Evolutionary conservation across 2,329 filamentous ascomycete genomes (phyloP), one percentile per base, ranked within the genome.

Genomic region (Beauveria brongniartii): DNA sequence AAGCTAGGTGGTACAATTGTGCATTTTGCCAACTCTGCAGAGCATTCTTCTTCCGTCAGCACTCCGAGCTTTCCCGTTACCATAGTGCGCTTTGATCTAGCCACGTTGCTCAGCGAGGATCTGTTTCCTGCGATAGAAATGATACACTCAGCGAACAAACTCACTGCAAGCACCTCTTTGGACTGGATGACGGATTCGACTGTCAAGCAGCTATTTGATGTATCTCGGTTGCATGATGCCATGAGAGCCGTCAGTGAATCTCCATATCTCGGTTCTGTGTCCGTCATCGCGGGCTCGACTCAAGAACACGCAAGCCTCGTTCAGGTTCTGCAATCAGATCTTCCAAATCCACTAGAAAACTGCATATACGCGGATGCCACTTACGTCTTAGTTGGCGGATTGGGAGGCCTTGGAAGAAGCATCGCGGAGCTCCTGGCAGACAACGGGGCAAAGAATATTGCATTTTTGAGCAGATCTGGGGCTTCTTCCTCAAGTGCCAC

Each of bases 361-460:
- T 65, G 62, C 5, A 66, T 79, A 48, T 72, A 74, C 3, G 59
- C 65, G 1, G 68, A 75, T 7, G 74, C 71, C 0, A 80, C 81
- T 1, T 87, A 86, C 61, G 66, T 86, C 2, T 69, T 87, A 3
- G 75, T 77, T 4, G 84, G 84, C 18, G 82, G 82, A 1, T 74
- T 84, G 0, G 82, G 83, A 18, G 84, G 83, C 12, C 73, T 87
- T 0, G 84, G 83, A 1, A 74, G 76, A 40, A 79, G 76, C 64
- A 78, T 86, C 43, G 78, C 82, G 2, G 72, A 75, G 58, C 75
- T 82, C 59, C 73, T 87, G 59, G 72, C 74, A n/a, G 66, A 69
- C 5, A 76, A 78, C 14, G 84, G 84, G 1, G 84, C 78, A 1
- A 75, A 72, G 20, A 71, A 82, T 60, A 64, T 87, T 8, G 77